Evolutionary conservation across 805 yeast genomes (phyloP), one percentile per base, ranked within the genome.

Genomic region (Kuraishia ogatae): DNA sequence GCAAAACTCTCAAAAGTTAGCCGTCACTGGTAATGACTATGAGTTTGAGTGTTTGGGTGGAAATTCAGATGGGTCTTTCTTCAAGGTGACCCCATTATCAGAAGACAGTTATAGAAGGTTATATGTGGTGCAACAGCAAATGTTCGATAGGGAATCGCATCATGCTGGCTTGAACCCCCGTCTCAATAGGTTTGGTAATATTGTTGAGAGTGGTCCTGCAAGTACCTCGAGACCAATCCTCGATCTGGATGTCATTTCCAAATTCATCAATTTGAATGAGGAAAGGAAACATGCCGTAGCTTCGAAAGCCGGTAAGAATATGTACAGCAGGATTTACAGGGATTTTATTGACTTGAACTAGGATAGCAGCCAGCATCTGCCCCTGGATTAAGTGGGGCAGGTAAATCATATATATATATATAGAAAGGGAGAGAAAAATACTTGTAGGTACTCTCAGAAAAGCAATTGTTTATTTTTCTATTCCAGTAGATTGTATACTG

Each of bases 111-210:
- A 90, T 69, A 79, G 97, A 67, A 76, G 96, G 56, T 75, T 94
- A 64, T 89, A 87, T 64, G 84, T 90, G 39, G 73, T 93, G 21
- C 97, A 92, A 65, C 96, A 91, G 68, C 97, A 91, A 62, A 71
- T 94, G 53, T 78, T 79, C 43, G 97, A 92, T 55, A 87, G 87
- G 60, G 88, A 87, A 56, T 75, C 74, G 46, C 91, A 87, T 59
- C 69, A 73, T 56, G 84, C 87, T 53, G 97, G 97, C 0, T 71
- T 94, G 60, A 94, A 93, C 65, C 96, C 97, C 2, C 77, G 80
- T 58, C 72, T 82, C 75, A 85, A 85, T 61, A 70, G 89, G 48
- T 67, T 80, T 35, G 79, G 79, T 2, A 65, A 74, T 11, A 57
- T 71, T 49, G 54, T 55, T n/a, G 59, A 70, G 28, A 59, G 69